Conservation (phyloP, 441 rosid genomes). For the Erodium trifolium region DNA sequence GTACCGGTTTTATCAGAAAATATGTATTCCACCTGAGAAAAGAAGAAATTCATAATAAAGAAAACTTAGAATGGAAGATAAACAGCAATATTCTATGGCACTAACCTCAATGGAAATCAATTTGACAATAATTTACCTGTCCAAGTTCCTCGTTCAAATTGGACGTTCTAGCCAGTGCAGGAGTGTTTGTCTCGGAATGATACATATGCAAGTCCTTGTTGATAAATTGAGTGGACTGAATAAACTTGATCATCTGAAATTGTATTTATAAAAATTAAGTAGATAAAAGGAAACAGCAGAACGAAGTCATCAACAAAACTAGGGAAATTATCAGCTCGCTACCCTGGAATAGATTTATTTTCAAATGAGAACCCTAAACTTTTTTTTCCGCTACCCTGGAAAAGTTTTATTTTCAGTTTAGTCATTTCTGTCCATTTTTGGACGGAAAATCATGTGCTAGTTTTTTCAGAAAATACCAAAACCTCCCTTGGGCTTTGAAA, state of each 20-base stretch:
- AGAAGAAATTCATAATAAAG: slow-evolving; percentile 19
- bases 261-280: slow-evolving; percentile 16
- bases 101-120: slow-evolving; percentile 61
- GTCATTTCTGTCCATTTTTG: no score
- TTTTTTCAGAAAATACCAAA: no score
- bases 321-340: no score
- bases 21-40: slow-evolving; percentile 85
- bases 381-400: no score
- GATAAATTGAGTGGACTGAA: slow-evolving; percentile 91
- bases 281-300: slow-evolving; percentile 16
- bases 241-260: slow-evolving; percentile 91
- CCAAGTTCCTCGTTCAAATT: slow-evolving; percentile 99
- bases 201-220: slow-evolving; percentile 91
- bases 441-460: no score
- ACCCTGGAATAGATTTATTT: no score
- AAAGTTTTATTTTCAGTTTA: no score
- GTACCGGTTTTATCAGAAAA: slow-evolving; percentile 99
- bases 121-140: slow-evolving; percentile 49
- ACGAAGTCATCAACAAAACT: slow-evolving; percentile 16
- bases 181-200: slow-evolving; percentile 80
- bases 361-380: no score
- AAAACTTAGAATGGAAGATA: slow-evolving; percentile 3
- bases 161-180: slow-evolving; percentile 96
- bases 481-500: no score
- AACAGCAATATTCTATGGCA: slow-evolving; percentile 15